Evolutionary conservation across 1,284 basidiomycete species (phyloP).

Genomic region (Spongiforma sp.): DNA sequence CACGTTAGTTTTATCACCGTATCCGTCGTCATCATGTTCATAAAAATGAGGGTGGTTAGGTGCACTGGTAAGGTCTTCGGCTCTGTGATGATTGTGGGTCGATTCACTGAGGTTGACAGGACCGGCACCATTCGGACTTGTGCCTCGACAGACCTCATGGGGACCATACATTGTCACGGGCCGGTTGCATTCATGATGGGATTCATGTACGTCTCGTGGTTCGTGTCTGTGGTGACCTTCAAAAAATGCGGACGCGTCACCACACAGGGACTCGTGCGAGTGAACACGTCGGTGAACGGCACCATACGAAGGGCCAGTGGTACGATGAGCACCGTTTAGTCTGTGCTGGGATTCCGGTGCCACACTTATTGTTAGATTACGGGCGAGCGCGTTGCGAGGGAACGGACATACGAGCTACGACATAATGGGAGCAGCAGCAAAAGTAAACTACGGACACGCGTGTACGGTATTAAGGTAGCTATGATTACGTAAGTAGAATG

Average conservation of each 20-base stretch:
- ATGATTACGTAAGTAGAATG: too few relatives aligned
- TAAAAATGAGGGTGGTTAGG: slow-evolving; percentile 11
- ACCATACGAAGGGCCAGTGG: slow-evolving; percentile 25
- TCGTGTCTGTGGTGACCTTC: slow-evolving; percentile 52
- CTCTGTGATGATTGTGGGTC: slow-evolving; percentile 18
- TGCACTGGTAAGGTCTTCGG: neutral
- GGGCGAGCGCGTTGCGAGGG: too few relatives aligned
- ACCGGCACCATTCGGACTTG: neutral
- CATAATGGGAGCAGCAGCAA: too few relatives aligned
- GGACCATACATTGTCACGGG: slow-evolving; percentile 31
- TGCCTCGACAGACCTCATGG: too few relatives aligned
- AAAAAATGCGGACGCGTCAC: slow-evolving; percentile 27
- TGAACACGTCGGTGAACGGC: slow-evolving; percentile 14
- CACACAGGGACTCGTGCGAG: slow-evolving; percentile 4
- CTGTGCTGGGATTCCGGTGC: slow-evolving; percentile 8
- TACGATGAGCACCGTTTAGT: slow-evolving; percentile 9
- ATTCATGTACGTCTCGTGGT: slow-evolving; percentile 37
- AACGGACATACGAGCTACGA: too few relatives aligned
- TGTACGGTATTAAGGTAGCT: too few relatives aligned
- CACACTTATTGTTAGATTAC: too few relatives aligned
- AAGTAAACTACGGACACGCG: too few relatives aligned
- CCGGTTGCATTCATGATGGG: slow-evolving; percentile 42
- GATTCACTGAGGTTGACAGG: slow-evolving; percentile 8
- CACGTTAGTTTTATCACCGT: slow-evolving; percentile 37
- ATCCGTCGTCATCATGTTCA: slow-evolving; percentile 5